Conservation (phyloP, 768 basidiomycete genomes). For the Tephrocybe sp. region DNA sequence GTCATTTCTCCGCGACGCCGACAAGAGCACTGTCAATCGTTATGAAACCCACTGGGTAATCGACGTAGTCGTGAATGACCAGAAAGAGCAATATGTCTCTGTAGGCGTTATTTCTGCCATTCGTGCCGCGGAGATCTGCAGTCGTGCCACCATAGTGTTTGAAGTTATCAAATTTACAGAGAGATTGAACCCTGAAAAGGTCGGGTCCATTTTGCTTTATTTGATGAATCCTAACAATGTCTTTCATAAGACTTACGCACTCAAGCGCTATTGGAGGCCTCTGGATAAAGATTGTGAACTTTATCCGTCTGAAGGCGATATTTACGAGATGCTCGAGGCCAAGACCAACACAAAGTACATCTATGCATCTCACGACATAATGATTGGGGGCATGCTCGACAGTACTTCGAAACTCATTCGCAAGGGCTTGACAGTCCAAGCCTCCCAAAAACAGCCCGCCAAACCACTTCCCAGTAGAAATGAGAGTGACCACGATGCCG, state of each 20-base stretch:
- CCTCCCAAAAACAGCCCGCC: neutral
- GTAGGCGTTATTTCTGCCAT: neutral
- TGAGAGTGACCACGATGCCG: neutral
- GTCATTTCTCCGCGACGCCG: too few species aligned
- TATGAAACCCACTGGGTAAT: too few species aligned
- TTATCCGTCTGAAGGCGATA: too few species aligned
- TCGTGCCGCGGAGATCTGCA: neutral
- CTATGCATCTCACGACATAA: neutral
- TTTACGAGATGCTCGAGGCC: neutral
- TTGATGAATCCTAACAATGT: too few species aligned
- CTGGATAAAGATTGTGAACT: neutral
- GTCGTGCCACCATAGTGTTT: slow-evolving; percentile 1
- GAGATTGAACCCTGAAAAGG: neutral
- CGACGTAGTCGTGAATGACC: neutral
- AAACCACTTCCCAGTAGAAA: neutral
- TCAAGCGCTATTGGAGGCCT: too few species aligned
- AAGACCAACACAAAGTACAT: neutral
- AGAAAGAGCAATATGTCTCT: neutral
- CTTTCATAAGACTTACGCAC: too few species aligned
- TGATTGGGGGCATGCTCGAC: neutral
- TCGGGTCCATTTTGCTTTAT: neutral
- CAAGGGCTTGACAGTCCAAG: too few species aligned
- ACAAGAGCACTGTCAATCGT: too few species aligned
- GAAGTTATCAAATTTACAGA: slow-evolving; percentile 1
- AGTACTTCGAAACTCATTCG: too few species aligned